A percentile compares a stretch with the other conserved stretches of the same genome.
These are phyloP conservation scores for Botryotinia calthae DNA, from an alignment of 2,329 filamentous ascomycete species.

Conservation along the genomic window DNA sequence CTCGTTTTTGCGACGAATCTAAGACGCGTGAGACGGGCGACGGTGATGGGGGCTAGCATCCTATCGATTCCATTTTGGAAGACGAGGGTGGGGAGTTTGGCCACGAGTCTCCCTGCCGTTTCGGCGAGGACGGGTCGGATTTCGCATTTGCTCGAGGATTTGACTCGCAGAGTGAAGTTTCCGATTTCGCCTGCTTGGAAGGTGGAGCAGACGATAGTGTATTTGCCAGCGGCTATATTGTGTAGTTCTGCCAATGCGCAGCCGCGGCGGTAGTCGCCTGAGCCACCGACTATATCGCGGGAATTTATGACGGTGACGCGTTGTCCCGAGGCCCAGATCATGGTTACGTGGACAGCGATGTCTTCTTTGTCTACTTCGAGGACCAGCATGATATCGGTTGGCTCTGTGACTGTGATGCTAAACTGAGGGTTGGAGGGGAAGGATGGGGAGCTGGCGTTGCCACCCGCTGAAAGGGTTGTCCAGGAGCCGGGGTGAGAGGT, in stretches of 20 bases:
- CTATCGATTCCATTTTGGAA: conserved; percentile 52
- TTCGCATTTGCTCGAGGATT: conserved; percentile 55
- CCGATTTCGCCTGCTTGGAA: conserved; percentile 79
- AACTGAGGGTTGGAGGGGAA: conserved; percentile 92
- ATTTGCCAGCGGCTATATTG: conserved; percentile 65
- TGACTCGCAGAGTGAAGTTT: conserved; percentile 72
- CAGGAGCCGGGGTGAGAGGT: conserved; percentile 64
- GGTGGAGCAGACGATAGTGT: conserved; percentile 87
- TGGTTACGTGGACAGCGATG: conserved; percentile 77
- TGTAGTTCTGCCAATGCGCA: conserved; percentile 66
- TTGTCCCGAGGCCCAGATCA: conserved; percentile 74
- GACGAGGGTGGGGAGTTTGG: conserved; percentile 52
- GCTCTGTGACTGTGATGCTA: conserved; percentile 55
- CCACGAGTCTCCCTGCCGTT: conserved; percentile 70
- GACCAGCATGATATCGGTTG: conserved; percentile 67
- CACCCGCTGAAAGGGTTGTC: conserved; percentile 78
- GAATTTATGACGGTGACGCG: conserved; percentile 67
- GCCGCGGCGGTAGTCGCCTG: conserved; percentile 83
- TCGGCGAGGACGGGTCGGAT: conserved; percentile 66
- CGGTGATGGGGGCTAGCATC: conserved; percentile 41
- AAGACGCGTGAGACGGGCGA: conserved; percentile 30
- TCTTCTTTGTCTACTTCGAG: conserved; percentile 66
- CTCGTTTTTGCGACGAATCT: conserved; percentile 30
- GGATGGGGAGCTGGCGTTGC: conserved; percentile 71
- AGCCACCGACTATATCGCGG: conserved; percentile 77